phyloP scores from a whole-genome alignment of 1,284 basidiomycete genomes.

The Tilletia caries region DNA sequence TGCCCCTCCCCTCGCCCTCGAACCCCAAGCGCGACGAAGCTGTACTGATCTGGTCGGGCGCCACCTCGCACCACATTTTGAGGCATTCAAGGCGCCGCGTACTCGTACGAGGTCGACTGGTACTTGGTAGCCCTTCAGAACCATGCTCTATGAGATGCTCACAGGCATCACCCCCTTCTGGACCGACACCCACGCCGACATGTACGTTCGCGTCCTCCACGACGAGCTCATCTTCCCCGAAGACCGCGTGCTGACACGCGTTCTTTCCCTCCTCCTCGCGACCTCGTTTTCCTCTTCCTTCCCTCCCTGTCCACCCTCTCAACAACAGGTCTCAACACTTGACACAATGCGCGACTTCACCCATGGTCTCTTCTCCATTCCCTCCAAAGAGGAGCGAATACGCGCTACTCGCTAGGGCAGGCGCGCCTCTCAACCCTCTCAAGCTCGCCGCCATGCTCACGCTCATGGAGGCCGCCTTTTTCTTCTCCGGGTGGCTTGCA shows the following conservation, averaged over 20 bases:
- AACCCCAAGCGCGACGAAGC: conserved; percentile 12
- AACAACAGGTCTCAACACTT: too few relatives aligned
- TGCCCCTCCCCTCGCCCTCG: background rate
- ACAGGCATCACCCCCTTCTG: conserved; percentile 89
- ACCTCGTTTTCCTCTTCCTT: too few relatives aligned
- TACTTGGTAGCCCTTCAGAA: conserved; percentile 97
- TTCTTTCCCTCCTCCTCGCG: too few relatives aligned
- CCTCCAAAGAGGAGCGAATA: conserved; percentile 44
- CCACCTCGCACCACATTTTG: conserved; percentile 67
- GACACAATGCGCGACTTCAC: conserved; percentile 40
- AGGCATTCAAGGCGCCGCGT: conserved; percentile 82
- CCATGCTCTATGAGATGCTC: conserved; percentile 93
- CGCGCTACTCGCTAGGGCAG: conserved; percentile 31
- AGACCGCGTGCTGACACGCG: conserved; percentile 79
- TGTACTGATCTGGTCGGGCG: conserved; percentile 15
- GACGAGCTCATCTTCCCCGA: conserved; percentile 84
- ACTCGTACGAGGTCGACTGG: conserved; percentile 94
- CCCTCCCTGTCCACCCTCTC: too few relatives aligned
- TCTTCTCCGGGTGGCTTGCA: conserved; percentile 45
- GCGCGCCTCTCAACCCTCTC: conserved; percentile 45
- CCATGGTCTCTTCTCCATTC: conserved; percentile 45
- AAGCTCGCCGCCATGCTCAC: conserved; percentile 41
- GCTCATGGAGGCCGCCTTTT: conserved; percentile 34
- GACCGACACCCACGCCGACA: conserved; percentile 87
- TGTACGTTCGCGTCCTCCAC: conserved; percentile 86